Evolutionary conservation across 306 rosid species (phyloP).

Genomic region (Ormosia semicastrata): DNA sequence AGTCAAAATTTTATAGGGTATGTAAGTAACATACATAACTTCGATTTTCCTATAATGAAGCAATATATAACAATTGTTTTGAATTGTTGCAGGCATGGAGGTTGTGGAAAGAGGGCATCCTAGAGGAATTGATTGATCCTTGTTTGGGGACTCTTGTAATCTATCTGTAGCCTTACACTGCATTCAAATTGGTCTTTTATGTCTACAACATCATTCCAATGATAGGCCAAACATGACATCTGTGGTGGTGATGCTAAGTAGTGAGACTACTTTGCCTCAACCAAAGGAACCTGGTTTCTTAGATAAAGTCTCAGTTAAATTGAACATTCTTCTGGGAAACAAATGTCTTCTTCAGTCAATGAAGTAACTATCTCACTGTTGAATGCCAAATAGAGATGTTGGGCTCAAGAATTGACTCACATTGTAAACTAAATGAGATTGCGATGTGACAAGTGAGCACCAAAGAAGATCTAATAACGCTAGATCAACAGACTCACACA

Average conservation of each 20-base stretch:
- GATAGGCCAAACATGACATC: conserved; percentile 46
- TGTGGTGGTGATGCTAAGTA: conserved; percentile 43
- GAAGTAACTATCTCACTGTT: not conserved
- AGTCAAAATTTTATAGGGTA: conserved; percentile 6
- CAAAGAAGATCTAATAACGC: no score
- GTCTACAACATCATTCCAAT: conserved; percentile 41
- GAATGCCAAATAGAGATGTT: conserved; percentile 22
- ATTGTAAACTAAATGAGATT: no score
- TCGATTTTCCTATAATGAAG: not conserved
- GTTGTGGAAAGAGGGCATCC: conserved; percentile 21
- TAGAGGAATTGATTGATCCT: conserved; percentile 12
- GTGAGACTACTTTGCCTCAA: conserved; percentile 30
- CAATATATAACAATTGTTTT: not conserved
- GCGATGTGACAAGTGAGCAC: no score
- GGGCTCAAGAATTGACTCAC: no score
- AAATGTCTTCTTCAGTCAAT: conserved; percentile 3
- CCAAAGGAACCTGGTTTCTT: conserved; percentile 48
- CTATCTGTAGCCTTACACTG: conserved; percentile 26
- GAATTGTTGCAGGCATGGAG: conserved; percentile 31
- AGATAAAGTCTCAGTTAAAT: not conserved
- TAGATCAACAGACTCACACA: no score
- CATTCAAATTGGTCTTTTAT: conserved; percentile 49
- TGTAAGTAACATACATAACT: not conserved
- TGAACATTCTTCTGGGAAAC: not conserved
- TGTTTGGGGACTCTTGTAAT: not conserved